Percentiles rank a stretch among this genome's conserved stretches.
phyloP scores from a whole-genome alignment of 352 stramenopile species.

The Pythium oligandrum region DNA sequence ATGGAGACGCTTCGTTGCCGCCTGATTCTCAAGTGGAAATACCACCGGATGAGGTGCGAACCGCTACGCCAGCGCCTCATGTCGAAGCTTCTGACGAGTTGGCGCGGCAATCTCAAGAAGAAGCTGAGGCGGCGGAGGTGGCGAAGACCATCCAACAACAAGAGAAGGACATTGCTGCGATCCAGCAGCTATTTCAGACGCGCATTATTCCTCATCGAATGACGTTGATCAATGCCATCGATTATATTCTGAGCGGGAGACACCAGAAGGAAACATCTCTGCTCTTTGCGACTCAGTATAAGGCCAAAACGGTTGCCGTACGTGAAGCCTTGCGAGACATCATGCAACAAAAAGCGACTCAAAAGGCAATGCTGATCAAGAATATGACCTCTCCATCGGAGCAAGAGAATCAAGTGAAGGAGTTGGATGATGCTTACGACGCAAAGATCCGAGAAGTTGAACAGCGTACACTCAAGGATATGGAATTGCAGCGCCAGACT shows the following conservation, averaged over 20 bases:
- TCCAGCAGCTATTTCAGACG: conserved; percentile 57
- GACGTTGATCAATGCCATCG: conserved; percentile 44
- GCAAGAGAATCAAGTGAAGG: conserved; percentile 18
- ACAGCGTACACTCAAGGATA: conserved; percentile 14
- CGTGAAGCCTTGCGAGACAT: conserved; percentile 31
- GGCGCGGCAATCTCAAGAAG: neutral
- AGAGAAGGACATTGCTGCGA: conserved; percentile 34
- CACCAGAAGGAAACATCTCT: conserved; percentile 46
- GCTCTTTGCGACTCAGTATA: conserved; percentile 27
- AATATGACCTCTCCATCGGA: conserved; percentile 5
- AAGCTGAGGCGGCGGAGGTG: conserved; percentile 7
- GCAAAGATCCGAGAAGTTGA: conserved; percentile 33
- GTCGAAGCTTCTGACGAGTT: neutral
- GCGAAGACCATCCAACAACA: conserved; percentile 19
- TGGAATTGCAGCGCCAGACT: conserved; percentile 22
- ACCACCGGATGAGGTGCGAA: conserved; percentile 4
- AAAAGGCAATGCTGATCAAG: conserved; percentile 29
- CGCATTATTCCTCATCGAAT: conserved; percentile 44
- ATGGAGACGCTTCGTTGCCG: conserved; percentile 6
- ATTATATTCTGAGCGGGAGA: conserved; percentile 45
- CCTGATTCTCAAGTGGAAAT: conserved; percentile 8
- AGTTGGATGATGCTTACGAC: conserved; percentile 41
- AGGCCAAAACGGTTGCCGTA: conserved; percentile 17
- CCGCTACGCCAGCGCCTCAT: neutral
- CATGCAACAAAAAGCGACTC: conserved; percentile 43